Percentiles rank a stretch among this genome's conserved stretches.
Conservation (phyloP, 495 filamentous ascomycete genomes). For the Penicillium mononematosum region DNA sequence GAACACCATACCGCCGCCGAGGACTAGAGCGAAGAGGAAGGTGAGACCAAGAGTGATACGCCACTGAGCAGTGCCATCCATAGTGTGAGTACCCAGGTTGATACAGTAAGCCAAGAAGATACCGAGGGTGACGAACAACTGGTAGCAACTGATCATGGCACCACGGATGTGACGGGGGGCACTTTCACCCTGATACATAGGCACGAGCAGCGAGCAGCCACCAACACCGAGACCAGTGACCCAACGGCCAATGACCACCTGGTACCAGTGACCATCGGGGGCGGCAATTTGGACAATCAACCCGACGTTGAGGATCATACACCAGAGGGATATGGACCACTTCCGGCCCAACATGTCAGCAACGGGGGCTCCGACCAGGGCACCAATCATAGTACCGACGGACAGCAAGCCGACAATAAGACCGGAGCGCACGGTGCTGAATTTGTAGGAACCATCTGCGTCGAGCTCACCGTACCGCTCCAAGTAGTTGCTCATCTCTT, state of each 20-base stretch:
- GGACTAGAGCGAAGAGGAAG: conserved; percentile 69
- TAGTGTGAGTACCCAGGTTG: conserved; percentile 67
- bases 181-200: conserved; percentile 73
- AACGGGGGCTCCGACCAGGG: conserved; percentile 56
- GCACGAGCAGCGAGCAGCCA: conserved; percentile 65
- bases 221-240: conserved; percentile 70
- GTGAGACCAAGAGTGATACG: conserved; percentile 76
- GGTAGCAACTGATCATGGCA: conserved; percentile 69
- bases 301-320: conserved; percentile 62
- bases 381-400: conserved; percentile 66
- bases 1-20: conserved; percentile 69
- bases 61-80: conserved; percentile 59
- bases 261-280: conserved; percentile 49
- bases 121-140: conserved; percentile 84
- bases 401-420: conserved; percentile 58
- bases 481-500: conserved; percentile 57
- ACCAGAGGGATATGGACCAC: conserved; percentile 54
- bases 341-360: conserved; percentile 54
- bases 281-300: conserved; percentile 65
- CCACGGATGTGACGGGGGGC: conserved; percentile 65
- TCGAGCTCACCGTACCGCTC: conserved; percentile 42
- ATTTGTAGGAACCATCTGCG: conserved; percentile 33
- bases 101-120: conserved; percentile 79
- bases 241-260: conserved; percentile 54
- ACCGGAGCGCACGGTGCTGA: conserved; percentile 51